Base-by-base conservation (phyloP, 208 protist species). In the Angomonas deanei region DNA sequence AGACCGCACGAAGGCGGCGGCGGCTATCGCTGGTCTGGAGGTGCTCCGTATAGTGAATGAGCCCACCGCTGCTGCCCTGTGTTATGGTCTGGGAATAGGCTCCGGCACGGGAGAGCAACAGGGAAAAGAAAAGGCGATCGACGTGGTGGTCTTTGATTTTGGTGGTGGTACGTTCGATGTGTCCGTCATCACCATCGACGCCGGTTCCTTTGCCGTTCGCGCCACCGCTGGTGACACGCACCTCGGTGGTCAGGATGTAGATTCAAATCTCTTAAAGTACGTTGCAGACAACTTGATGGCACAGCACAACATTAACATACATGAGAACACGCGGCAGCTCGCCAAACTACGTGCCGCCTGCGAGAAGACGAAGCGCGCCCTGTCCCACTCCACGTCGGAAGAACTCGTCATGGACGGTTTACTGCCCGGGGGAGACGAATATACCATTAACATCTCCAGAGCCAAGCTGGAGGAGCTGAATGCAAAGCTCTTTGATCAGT, bases 121-220 rank as follows among this genome's bases (percentile, higher is more conserved):
- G 23, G 82, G 68, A 19, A 32, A 54, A 2, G 69, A 66, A 38
- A 74, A 61, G 62, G 26, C 34, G 26, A 70, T 60, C 42, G 78
- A 82, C 88, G 89, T 99, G 27, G 82, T 99, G 5, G 97, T 99
- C 3, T 99, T 98, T 68, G 98, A 99, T 86, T 84, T 99, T 27
- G 98, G 98, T 64, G 98, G 98, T 62, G 98, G 98, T 68, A 99
- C 98, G 6, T 99, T 99, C 57, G 98, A 99, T 88, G 98, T 99
- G 3, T 99, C 98, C 15, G 64, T 99, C 27, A 92, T 99, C 48
- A 92, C 92, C 36, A 98, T 99, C 58, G 97, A 99, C 57, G 72
- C 84, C 58, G 97, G 97, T 55, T 92, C 98, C 42, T 99, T 99
- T 67, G 96, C 99, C 62, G 98, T 99, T 28, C 89, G 97, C 58